Conservation (phyloP, 169 alveolate genomes). For the Eimeria necatrix region DNA sequence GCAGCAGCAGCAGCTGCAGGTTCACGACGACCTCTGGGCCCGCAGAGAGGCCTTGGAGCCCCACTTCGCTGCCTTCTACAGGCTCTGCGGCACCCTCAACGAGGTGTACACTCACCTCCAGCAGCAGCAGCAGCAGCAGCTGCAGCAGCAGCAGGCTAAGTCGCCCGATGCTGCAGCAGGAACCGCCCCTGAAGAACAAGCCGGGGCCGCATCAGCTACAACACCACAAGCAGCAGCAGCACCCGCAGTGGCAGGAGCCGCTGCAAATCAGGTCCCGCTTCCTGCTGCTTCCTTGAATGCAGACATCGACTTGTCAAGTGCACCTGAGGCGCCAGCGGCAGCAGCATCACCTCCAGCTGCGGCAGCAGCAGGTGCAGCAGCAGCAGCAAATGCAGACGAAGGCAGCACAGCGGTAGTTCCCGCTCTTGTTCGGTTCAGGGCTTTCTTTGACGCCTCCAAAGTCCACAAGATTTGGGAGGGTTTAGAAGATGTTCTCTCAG, state of each 20-base stretch:
- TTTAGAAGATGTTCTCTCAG: slow-evolving; percentile 51
- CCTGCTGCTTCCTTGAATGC: neutral
- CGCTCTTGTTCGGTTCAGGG: neutral
- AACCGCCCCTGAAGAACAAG: neutral
- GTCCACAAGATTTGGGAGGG: slow-evolving; percentile 42
- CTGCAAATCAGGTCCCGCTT: neutral
- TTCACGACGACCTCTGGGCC: slow-evolving; percentile 62
- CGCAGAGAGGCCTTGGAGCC: neutral
- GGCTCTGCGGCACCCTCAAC: slow-evolving; percentile 19
- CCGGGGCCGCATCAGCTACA: neutral
- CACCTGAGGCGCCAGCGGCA: neutral
- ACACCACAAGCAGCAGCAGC: neutral
- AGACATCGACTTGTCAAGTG: neutral
- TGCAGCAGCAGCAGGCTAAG: neutral
- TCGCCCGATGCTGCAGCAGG: neutral
- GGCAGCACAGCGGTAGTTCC: neutral
- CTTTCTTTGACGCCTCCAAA: slow-evolving; percentile 8
- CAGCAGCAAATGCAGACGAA: neutral
- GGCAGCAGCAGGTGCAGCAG: slow-evolving; percentile 5
- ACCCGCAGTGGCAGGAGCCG: neutral
- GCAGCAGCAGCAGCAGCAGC: slow-evolving; percentile 45
- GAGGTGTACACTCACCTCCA: slow-evolving; percentile 40
- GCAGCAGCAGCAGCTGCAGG: slow-evolving; percentile 15
- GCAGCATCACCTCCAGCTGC: slow-evolving; percentile 22
- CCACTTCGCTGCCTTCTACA: slow-evolving; percentile 31